Percentiles rank a stretch among this genome's conserved stretches.
phyloP scores from a whole-genome alignment of 495 filamentous ascomycete genomes.

The Darksidea phi region DNA sequence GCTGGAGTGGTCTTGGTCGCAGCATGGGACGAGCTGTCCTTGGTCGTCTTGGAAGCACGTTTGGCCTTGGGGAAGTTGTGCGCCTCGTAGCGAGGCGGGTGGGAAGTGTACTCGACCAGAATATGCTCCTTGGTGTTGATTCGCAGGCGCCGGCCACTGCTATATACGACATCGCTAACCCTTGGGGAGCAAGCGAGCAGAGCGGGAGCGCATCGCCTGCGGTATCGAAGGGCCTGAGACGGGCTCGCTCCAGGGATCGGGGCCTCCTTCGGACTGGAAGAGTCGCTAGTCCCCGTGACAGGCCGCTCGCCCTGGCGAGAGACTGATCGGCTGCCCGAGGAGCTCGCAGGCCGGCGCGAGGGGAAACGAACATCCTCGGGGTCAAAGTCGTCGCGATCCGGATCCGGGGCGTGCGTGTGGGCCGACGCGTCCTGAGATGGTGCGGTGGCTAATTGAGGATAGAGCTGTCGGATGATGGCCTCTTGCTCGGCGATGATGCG shows the following conservation, averaged over 20 bases:
- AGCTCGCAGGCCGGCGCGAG: slow-evolving; percentile 16
- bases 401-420: slow-evolving; percentile 9
- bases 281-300: slow-evolving; percentile 25
- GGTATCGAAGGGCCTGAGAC: slow-evolving; percentile 41
- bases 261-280: slow-evolving; percentile 31
- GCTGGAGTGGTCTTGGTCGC: not conserved
- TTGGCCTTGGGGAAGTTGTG: slow-evolving; percentile 26
- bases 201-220: slow-evolving; percentile 42
- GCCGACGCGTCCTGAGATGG: not conserved
- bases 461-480: slow-evolving; percentile 32
- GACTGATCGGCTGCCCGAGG: not conserved
- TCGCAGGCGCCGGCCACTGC: slow-evolving; percentile 39
- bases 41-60: not conserved
- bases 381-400: slow-evolving; percentile 35
- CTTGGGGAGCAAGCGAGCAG: slow-evolving; percentile 37
- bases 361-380: slow-evolving; percentile 34
- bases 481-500: slow-evolving; percentile 37
- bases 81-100: slow-evolving; percentile 33
- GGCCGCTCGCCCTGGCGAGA: slow-evolving; percentile 15
- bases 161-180: slow-evolving; percentile 42
- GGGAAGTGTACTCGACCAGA: slow-evolving; percentile 24
- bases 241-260: slow-evolving; percentile 32
- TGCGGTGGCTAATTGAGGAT: slow-evolving; percentile 28
- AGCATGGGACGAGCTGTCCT: not conserved
- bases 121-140: slow-evolving; percentile 41